These are phyloP conservation scores for Bipolaris oryzae DNA, from an alignment of 2,329 filamentous ascomycete species.

Conservation along the genomic window DNA sequence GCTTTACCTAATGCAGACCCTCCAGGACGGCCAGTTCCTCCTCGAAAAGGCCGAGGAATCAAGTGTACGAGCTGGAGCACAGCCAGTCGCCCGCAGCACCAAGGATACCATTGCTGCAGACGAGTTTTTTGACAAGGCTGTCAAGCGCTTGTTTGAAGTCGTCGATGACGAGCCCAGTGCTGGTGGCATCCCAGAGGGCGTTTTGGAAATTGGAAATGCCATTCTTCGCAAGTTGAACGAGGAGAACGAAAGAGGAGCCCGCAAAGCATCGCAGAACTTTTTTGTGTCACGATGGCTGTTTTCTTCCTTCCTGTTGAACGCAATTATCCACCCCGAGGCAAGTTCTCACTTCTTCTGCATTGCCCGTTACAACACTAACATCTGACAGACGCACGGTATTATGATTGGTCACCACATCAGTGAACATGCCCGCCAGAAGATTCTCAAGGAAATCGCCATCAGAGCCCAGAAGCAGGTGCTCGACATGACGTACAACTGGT, in stretches of 20 bases:
- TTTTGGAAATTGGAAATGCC: constrained; percentile 82
- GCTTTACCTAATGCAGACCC: constrained; percentile 91
- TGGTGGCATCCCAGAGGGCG: constrained; percentile 83
- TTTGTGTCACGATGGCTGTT: constrained; percentile 93
- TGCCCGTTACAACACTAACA: constrained; percentile 40
- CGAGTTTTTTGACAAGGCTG: constrained; percentile 84
- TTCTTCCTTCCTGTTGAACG: constrained; percentile 80
- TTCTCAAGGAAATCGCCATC: constrained; percentile 75
- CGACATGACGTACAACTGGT: constrained; percentile 74
- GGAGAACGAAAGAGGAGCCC: constrained; percentile 64
- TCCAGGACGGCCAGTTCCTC: constrained; percentile 90
- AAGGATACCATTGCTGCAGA: constrained; percentile 83
- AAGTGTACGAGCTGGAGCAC: constrained; percentile 68
- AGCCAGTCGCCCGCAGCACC: constrained; percentile 73
- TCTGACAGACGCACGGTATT: constrained; percentile 60
- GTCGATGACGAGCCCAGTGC: constrained; percentile 78
- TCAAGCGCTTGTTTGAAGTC: constrained; percentile 81
- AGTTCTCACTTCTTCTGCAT: constrained; percentile 12
- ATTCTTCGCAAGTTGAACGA: constrained; percentile 77
- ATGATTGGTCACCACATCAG: constrained; percentile 92
- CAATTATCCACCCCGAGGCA: constrained; percentile 88
- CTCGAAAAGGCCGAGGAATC: constrained; percentile 85
- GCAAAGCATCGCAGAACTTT: constrained; percentile 75
- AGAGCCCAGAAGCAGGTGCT: constrained; percentile 79
- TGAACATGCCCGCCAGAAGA: constrained; percentile 82